Evolutionary conservation across 2,329 filamentous ascomycete genomes (phyloP).

Genomic region (Diaporthe humulicola): DNA sequence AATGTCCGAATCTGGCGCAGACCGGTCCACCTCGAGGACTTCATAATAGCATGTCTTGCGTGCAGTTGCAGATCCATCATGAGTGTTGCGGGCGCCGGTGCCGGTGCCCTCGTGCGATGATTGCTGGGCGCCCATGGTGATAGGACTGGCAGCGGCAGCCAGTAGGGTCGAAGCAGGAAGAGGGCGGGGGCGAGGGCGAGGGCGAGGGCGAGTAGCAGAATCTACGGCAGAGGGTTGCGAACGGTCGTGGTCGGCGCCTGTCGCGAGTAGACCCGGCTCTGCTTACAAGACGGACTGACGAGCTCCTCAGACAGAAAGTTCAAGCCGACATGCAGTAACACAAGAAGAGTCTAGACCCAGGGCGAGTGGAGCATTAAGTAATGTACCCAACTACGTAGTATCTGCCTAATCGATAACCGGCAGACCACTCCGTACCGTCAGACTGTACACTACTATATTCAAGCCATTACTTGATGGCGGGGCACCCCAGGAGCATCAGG

Average conservation of each 20-base stretch:
- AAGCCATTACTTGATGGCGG: background rate
- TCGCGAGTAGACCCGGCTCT: background rate
- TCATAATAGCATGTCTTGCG: slow-evolving; percentile 88
- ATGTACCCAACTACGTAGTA: background rate
- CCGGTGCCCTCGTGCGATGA: slow-evolving; percentile 53
- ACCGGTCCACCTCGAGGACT: slow-evolving; percentile 79
- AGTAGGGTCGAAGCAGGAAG: background rate
- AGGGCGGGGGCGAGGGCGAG: background rate
- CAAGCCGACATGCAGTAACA: background rate
- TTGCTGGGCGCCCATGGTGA: slow-evolving; percentile 68
- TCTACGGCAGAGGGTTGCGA: background rate
- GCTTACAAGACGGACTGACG: background rate
- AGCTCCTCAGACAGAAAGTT: background rate
- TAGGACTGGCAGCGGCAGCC: background rate
- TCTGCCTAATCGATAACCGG: too few species aligned
- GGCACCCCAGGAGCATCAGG: background rate
- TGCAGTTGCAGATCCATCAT: slow-evolving; percentile 44
- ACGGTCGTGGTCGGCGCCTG: background rate
- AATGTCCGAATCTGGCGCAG: slow-evolving; percentile 89
- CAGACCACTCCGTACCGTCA: too few species aligned
- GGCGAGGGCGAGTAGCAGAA: background rate
- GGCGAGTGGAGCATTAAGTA: background rate
- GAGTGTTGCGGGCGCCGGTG: slow-evolving; percentile 43
- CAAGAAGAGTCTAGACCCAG: background rate
- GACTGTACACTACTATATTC: too few species aligned